Conservation (phyloP, 768 basidiomycete species). For the Lactarius quietus region DNA sequence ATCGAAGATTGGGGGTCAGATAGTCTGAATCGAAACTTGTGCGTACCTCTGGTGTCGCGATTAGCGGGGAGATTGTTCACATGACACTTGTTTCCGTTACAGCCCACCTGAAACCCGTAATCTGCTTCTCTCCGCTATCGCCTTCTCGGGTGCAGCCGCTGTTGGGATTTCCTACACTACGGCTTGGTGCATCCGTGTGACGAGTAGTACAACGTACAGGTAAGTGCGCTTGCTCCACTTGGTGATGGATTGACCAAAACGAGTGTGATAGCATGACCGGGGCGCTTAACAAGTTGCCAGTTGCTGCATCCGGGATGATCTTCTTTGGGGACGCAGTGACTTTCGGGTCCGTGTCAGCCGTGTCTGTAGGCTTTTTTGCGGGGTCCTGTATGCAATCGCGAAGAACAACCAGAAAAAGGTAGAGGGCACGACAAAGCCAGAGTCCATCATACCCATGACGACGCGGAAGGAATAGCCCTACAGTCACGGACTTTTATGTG, state of each 20-base stretch:
- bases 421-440: slow-evolving; percentile 52
- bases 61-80: slow-evolving; percentile 1
- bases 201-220: slow-evolving; percentile 99
- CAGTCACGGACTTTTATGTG: slow-evolving; percentile 10
- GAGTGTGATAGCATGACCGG: slow-evolving; percentile 77
- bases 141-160: slow-evolving; percentile 95
- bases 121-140: slow-evolving; percentile 81
- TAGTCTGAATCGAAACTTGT: slow-evolving; percentile 86
- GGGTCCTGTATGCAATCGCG: slow-evolving; percentile 91
- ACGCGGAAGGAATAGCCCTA: slow-evolving; percentile 40
- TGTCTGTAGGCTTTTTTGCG: slow-evolving; percentile 85
- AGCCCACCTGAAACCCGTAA: slow-evolving; percentile 82
- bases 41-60: slow-evolving; percentile 34
- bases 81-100: slow-evolving; percentile 5
- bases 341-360: slow-evolving; percentile 82
- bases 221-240: slow-evolving; percentile 33
- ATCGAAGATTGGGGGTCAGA: slow-evolving; percentile 86
- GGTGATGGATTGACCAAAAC: not conserved
- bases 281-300: slow-evolving; percentile 94
- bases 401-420: slow-evolving; percentile 89
- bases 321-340: slow-evolving; percentile 94
- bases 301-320: slow-evolving; percentile 97
- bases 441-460: slow-evolving; percentile 59
- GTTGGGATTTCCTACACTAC: slow-evolving; percentile 98
- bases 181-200: slow-evolving; percentile 96